Percentiles rank a stretch among this genome's conserved stretches.
phyloP scores from a whole-genome alignment of 805 yeast species.

The Yarrowia phangngaensis region DNA sequence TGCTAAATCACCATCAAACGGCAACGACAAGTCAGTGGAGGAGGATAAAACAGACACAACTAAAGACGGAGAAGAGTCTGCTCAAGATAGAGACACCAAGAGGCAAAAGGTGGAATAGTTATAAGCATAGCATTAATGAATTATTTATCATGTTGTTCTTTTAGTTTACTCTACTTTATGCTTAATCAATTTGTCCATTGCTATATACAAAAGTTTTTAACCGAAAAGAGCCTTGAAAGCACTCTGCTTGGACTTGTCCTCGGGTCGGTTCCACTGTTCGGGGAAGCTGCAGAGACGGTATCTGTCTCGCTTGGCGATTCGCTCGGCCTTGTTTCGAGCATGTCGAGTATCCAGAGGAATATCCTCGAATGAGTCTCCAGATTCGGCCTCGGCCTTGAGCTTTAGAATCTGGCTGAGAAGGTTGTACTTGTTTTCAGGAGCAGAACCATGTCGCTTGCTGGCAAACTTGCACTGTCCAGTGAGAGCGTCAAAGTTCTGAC shows the following conservation, averaged over 20 bases:
- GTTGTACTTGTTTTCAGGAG: conserved; percentile 80
- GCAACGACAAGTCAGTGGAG: background rate
- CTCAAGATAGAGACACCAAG: too few species aligned
- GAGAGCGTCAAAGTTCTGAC: conserved; percentile 64
- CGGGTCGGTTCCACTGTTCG: conserved; percentile 40
- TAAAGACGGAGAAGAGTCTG: conserved; percentile 14
- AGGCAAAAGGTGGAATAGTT: background rate
- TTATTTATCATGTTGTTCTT: conserved; percentile 20
- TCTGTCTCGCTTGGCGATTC: conserved; percentile 29
- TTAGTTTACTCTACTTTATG: too few species aligned
- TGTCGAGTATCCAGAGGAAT: conserved; percentile 81
- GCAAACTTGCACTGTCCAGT: conserved; percentile 61
- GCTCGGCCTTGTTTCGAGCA: conserved; percentile 45
- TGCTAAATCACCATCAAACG: too few species aligned
- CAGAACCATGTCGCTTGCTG: conserved; percentile 61
- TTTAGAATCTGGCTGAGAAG: conserved; percentile 60
- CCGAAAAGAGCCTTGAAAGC: conserved; percentile 20
- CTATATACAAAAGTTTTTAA: conserved; percentile 18
- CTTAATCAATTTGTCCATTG: too few species aligned
- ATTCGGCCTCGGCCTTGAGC: conserved; percentile 63
- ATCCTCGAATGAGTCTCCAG: conserved; percentile 62
- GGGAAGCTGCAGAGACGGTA: conserved; percentile 52
- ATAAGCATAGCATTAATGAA: conserved; percentile 1
- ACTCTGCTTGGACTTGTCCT: conserved; percentile 10
- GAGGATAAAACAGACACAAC: background rate